Percentiles rank a stretch among this genome's conserved stretches.
These are phyloP conservation scores for Podaxis sp. DNA, from an alignment of 768 basidiomycete species.

Conservation along the genomic window DNA sequence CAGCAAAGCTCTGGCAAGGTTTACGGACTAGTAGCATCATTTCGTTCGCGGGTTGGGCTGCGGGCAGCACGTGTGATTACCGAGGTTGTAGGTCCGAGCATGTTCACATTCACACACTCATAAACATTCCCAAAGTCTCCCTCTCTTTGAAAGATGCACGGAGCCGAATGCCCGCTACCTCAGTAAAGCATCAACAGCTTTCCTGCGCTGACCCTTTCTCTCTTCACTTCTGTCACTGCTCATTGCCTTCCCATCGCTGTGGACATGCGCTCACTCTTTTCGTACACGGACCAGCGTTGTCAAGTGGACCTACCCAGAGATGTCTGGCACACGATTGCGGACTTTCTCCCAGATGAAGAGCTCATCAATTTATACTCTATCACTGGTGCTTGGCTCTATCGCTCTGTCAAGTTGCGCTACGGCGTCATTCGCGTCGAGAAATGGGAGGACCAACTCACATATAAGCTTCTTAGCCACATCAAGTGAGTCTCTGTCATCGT, in stretches of 20 bases:
- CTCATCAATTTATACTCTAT: slow-evolving; percentile 27
- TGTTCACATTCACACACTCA: slow-evolving; percentile 1
- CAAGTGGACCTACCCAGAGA: slow-evolving; percentile 29
- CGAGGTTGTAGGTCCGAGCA: slow-evolving; percentile 3
- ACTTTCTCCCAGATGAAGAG: slow-evolving; percentile 28
- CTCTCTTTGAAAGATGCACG: neutral
- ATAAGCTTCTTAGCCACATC: neutral
- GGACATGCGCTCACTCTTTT: neutral
- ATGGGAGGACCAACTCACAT: slow-evolving; percentile 18
- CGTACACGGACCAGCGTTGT: neutral
- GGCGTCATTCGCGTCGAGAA: slow-evolving; percentile 25
- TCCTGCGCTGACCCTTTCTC: neutral
- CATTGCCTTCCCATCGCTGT: neutral
- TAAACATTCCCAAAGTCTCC: neutral
- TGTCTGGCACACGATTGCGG: slow-evolving; percentile 31
- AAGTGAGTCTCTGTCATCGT: neutral
- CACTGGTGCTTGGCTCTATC: slow-evolving; percentile 32
- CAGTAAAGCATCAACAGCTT: slow-evolving; percentile 10
- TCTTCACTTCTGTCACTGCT: neutral
- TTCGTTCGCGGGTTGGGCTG: neutral
- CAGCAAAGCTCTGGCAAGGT: neutral
- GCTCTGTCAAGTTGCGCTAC: slow-evolving; percentile 31
- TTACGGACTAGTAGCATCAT: neutral
- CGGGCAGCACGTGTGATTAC: neutral
- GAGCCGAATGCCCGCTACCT: slow-evolving; percentile 9